Percentiles rank a stretch among this genome's conserved stretches.
phyloP scores from a whole-genome alignment of 176 grass and related monocot species.

The Miscanthus lutarioriparius region DNA sequence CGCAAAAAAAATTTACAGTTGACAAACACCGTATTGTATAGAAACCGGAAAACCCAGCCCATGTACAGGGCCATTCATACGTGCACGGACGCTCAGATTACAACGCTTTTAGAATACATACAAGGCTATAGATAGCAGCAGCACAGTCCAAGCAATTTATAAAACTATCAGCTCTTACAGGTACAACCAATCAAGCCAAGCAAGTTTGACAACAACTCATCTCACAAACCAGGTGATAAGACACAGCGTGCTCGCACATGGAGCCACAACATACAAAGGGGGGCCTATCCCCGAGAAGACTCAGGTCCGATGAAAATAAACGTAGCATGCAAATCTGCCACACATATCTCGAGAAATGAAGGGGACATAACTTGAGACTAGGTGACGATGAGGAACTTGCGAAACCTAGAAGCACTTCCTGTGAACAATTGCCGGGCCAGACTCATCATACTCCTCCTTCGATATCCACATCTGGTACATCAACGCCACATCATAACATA shows the following conservation, averaged over 20 bases:
- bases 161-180: conserved; percentile 36
- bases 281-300: background rate
- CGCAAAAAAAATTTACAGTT: no score
- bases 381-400: background rate
- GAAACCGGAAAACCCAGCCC: no score
- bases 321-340: conserved; percentile 46
- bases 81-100: background rate
- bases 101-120: background rate
- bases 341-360: conserved; percentile 37
- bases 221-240: conserved; percentile 6
- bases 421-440: conserved; percentile 71
- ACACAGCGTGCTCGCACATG: background rate
- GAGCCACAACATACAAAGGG: conserved; percentile 2
- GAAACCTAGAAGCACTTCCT: conserved; percentile 71
- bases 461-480: conserved; percentile 73
- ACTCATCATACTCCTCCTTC: conserved; percentile 73
- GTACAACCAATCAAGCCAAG: conserved; percentile 38
- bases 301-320: conserved; percentile 26
- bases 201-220: conserved; percentile 31
- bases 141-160: background rate
- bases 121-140: background rate
- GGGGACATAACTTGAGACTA: conserved; percentile 24
- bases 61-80: background rate
- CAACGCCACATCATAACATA: background rate
- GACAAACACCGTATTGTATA: no score